phyloP scores from a whole-genome alignment of 2,329 filamentous ascomycete species.

The Fusarium drepaniforme region DNA sequence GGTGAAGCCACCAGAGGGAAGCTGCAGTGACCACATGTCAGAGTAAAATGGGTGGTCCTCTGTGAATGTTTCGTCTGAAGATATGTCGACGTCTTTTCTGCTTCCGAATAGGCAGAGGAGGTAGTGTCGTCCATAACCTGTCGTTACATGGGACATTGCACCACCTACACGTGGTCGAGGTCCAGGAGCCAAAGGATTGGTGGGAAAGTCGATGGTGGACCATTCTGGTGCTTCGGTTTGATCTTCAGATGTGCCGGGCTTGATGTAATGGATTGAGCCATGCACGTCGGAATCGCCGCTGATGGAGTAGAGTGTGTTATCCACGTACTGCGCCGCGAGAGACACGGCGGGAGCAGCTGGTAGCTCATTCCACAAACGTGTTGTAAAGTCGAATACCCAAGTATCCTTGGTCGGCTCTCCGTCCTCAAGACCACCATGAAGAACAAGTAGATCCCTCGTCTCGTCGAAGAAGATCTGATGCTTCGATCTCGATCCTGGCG shows the following conservation, averaged over 20 bases:
- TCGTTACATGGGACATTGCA: slow-evolving; percentile 23
- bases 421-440: slow-evolving; percentile 27
- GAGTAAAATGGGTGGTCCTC: slow-evolving; percentile 32
- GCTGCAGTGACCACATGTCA: slow-evolving; percentile 36
- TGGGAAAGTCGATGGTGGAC: slow-evolving; percentile 30
- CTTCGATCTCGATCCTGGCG: slow-evolving; percentile 2
- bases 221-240: slow-evolving; percentile 4
- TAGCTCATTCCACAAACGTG: slow-evolving; percentile 19
- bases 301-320: slow-evolving; percentile 30
- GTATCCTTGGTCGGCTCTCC: slow-evolving; percentile 11
- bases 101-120: slow-evolving; percentile 36
- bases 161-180: slow-evolving; percentile 35
- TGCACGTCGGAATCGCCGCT: slow-evolving; percentile 29
- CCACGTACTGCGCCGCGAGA: slow-evolving; percentile 26
- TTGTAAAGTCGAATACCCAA: slow-evolving; percentile 35
- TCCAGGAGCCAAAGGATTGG: slow-evolving; percentile 23
- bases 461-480: slow-evolving; percentile 33
- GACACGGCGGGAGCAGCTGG: slow-evolving; percentile 18
- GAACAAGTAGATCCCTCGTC: slow-evolving; percentile 24
- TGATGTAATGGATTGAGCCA: slow-evolving; percentile 30
- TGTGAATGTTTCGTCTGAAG: slow-evolving; percentile 10
- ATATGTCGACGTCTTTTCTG: slow-evolving; percentile 21
- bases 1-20: slow-evolving; percentile 22
- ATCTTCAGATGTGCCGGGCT: slow-evolving; percentile 8
- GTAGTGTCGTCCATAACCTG: slow-evolving; percentile 28